A percentile compares a stretch with the other conserved stretches of the same genome.
Evolutionary conservation across 805 yeast genomes (phyloP).

Genomic region (Pichia kluyveri): DNA sequence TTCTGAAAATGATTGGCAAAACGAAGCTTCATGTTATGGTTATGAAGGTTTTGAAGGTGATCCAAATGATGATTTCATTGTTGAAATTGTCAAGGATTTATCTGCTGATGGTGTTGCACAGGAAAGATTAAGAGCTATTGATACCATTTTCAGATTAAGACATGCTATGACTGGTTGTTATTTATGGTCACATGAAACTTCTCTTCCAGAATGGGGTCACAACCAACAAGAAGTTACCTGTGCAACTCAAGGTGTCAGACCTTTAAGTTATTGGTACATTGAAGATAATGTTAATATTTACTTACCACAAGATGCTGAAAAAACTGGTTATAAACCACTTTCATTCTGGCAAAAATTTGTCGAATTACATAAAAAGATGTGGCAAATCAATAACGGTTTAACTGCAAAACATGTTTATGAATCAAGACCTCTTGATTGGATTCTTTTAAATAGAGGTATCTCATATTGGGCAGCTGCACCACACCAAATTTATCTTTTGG

Average conservation of each 20-base stretch:
- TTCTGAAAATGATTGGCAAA: constrained; percentile 72
- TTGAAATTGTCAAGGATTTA: constrained; percentile 54
- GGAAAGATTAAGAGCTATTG: constrained; percentile 50
- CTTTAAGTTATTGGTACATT: constrained; percentile 61
- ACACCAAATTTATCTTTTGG: constrained; percentile 56
- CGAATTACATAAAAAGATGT: constrained; percentile 67
- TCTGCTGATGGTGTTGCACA: constrained; percentile 46
- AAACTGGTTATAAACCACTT: constrained; percentile 43
- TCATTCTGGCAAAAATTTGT: constrained; percentile 49
- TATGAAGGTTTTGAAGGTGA: constrained; percentile 71
- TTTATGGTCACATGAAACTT: constrained; percentile 64
- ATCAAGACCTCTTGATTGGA: constrained; percentile 69
- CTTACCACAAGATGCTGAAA: constrained; percentile 35
- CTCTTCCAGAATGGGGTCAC: constrained; percentile 77
- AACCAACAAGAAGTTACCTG: constrained; percentile 81
- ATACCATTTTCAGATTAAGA: constrained; percentile 61
- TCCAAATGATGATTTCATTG: constrained; percentile 73
- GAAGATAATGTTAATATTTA: constrained; percentile 55
- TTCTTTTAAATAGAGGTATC: constrained; percentile 66
- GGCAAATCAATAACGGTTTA: constrained; percentile 65
- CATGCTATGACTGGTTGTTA: constrained; percentile 78
- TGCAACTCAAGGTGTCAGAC: constrained; percentile 58
- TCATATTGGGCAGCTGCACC: constrained; percentile 62
- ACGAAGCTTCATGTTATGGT: constrained; percentile 73
- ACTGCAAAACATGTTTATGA: constrained; percentile 65